phyloP scores from a whole-genome alignment of 2,329 filamentous ascomycete genomes.

The Passalora sequoiae region DNA sequence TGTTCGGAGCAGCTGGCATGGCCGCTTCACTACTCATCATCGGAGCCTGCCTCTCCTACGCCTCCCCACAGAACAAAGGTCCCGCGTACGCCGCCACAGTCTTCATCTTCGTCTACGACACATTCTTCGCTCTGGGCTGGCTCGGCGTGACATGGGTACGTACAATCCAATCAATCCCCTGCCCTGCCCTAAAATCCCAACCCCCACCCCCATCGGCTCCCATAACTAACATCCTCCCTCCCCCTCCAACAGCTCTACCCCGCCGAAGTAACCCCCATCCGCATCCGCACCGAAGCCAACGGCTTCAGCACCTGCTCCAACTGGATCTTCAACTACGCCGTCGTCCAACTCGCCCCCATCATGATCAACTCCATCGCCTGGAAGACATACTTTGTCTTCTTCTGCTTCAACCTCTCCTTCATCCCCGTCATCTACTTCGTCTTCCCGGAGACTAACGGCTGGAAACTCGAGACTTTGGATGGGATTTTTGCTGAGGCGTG shows the following conservation, averaged over 20 bases:
- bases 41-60: constrained; percentile 12
- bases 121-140: constrained; percentile 28
- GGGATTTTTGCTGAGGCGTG: constrained; percentile 24
- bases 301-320: constrained; percentile 50
- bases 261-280: constrained; percentile 37
- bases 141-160: constrained; percentile 34
- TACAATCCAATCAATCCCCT: too few species aligned
- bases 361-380: constrained; percentile 45
- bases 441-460: constrained; percentile 20
- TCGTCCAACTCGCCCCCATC: constrained; percentile 37
- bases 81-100: constrained; percentile 28
- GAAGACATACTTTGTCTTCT: constrained; percentile 49
- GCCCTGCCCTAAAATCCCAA: too few species aligned
- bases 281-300: constrained; percentile 51
- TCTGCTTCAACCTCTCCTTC: constrained; percentile 21
- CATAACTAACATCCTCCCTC: background rate
- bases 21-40: constrained; percentile 24
- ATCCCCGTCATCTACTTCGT: constrained; percentile 10
- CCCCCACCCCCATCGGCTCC: too few species aligned
- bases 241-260: constrained; percentile 22
- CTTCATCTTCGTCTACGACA: constrained; percentile 24
- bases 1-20: constrained; percentile 26
- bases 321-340: constrained; percentile 22
- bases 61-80: constrained; percentile 7
- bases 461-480: constrained; percentile 23